Conservation (phyloP, 768 basidiomycete genomes). For the Ramaria sp. region DNA sequence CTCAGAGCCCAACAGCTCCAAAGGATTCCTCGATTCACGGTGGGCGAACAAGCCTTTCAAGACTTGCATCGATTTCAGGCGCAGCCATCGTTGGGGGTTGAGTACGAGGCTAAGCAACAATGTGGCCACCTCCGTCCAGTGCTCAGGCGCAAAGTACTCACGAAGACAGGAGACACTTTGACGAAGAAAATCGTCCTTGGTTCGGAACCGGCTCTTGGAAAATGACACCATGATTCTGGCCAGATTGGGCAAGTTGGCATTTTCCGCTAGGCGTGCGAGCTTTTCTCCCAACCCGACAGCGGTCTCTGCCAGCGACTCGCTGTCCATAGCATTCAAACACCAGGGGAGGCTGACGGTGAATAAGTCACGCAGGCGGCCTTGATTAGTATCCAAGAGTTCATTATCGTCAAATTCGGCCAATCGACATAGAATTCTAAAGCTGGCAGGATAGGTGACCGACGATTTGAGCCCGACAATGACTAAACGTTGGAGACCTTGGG, state of each 20-base stretch:
- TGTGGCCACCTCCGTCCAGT: constrained; percentile 75
- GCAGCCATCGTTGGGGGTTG: constrained; percentile 74
- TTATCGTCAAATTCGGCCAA: constrained; percentile 51
- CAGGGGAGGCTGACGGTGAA: constrained; percentile 80
- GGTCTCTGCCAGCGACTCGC: constrained; percentile 47
- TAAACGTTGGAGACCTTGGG: constrained; percentile 54
- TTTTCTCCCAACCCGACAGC: constrained; percentile 31
- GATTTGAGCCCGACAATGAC: constrained; percentile 75
- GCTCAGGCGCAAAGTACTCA: constrained; percentile 68
- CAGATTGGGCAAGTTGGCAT: constrained; percentile 68
- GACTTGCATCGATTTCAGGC: constrained; percentile 75
- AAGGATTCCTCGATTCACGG: constrained; percentile 62
- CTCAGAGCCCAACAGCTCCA: constrained; percentile 72
- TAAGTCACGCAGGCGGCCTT: constrained; percentile 66
- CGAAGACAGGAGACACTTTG: constrained; percentile 80
- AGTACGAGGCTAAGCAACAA: constrained; percentile 80
- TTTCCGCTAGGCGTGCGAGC: constrained; percentile 50
- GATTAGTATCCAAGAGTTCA: constrained; percentile 59
- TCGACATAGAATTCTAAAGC: constrained; percentile 57
- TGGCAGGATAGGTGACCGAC: constrained; percentile 50
- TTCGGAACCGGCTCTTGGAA: constrained; percentile 77
- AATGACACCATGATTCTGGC: constrained; percentile 85
- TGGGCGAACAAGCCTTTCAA: constrained; percentile 85
- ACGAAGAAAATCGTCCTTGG: constrained; percentile 86
- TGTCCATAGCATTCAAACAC: constrained; percentile 74